phyloP scores from a whole-genome alignment of 2,329 filamentous ascomycete genomes.

The Cladophialophora exuberans region DNA sequence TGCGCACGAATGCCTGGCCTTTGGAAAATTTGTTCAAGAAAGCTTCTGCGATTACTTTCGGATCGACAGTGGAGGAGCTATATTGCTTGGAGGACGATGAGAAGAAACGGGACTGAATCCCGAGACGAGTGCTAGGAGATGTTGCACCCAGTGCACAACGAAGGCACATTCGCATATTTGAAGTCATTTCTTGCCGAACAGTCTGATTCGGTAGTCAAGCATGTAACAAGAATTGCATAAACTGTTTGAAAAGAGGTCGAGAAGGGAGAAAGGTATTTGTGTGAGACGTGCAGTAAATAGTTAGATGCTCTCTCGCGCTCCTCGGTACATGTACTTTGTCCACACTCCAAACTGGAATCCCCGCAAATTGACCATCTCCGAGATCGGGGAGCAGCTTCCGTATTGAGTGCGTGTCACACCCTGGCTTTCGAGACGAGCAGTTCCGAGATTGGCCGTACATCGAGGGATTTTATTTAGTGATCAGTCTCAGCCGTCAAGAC shows the following conservation, averaged over 20 bases:
- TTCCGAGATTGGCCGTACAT: slow-evolving; percentile 20
- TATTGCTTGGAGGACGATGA: slow-evolving; percentile 11
- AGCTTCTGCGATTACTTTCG: slow-evolving; percentile 27
- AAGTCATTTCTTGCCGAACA: background rate
- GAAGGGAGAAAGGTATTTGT: too few species aligned
- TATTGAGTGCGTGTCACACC: slow-evolving; percentile 14
- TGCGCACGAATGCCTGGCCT: slow-evolving; percentile 46
- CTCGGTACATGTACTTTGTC: too few species aligned
- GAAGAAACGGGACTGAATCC: slow-evolving; percentile 11
- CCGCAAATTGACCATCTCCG: slow-evolving; percentile 21
- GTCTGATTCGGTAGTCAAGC: background rate
- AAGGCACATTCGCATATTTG: slow-evolving; percentile 4
- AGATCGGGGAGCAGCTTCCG: slow-evolving; percentile 18
- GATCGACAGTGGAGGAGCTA: slow-evolving; percentile 12
- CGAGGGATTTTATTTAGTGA: background rate
- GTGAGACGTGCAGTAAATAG: too few species aligned
- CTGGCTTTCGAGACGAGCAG: slow-evolving; percentile 18
- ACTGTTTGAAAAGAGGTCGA: too few species aligned
- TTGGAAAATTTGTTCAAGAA: slow-evolving; percentile 50
- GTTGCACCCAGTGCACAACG: background rate
- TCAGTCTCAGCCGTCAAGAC: background rate
- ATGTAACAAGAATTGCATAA: too few species aligned
- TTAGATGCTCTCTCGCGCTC: too few species aligned
- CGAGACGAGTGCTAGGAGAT: background rate
- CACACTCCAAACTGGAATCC: too few species aligned